phyloP scores from a whole-genome alignment of 1,284 basidiomycete species.

The Puccinia triticina region DNA sequence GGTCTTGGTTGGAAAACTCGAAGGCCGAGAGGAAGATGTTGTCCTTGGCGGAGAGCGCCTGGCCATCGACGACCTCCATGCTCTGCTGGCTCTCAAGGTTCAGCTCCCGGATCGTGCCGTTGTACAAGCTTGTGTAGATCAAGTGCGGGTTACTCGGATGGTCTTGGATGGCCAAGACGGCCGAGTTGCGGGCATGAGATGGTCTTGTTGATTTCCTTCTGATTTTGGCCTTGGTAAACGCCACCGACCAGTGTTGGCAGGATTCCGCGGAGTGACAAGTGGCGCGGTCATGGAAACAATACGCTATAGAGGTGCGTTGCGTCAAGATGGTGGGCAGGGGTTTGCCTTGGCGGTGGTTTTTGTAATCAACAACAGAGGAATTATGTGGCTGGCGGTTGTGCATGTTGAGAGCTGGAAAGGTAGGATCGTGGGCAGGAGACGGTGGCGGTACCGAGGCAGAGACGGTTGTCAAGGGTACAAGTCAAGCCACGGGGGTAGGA shows the following conservation, averaged over 20 bases:
- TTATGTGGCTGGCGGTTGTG: too few species aligned
- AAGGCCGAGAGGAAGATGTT: slow-evolving; percentile 38
- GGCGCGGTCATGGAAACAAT: too few species aligned
- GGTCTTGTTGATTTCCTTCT: slow-evolving; percentile 79
- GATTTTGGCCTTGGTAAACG: slow-evolving; percentile 91
- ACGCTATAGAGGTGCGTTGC: too few species aligned
- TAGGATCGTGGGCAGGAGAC: too few species aligned
- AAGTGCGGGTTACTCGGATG: slow-evolving; percentile 29
- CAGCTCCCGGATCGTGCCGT: slow-evolving; percentile 35
- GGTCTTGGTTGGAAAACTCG: slow-evolving; percentile 40
- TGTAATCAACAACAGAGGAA: too few species aligned
- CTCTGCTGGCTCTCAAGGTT: slow-evolving; percentile 48
- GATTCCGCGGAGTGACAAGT: too few species aligned
- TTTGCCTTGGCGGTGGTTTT: too few species aligned
- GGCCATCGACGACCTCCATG: slow-evolving; percentile 32
- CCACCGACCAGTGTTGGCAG: slow-evolving; percentile 74
- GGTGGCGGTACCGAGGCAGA: too few species aligned
- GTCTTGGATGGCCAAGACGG: slow-evolving; percentile 33
- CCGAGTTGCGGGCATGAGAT: slow-evolving; percentile 63
- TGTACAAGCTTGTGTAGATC: slow-evolving; percentile 33
- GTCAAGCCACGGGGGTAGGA: too few species aligned
- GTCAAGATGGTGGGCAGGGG: too few species aligned
- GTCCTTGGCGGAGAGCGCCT: not conserved
- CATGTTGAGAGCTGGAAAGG: too few species aligned
- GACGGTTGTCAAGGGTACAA: too few species aligned